Base-by-base conservation (phyloP, 23 red algal genomes). In the Gracilaria vermiculophylla region DNA sequence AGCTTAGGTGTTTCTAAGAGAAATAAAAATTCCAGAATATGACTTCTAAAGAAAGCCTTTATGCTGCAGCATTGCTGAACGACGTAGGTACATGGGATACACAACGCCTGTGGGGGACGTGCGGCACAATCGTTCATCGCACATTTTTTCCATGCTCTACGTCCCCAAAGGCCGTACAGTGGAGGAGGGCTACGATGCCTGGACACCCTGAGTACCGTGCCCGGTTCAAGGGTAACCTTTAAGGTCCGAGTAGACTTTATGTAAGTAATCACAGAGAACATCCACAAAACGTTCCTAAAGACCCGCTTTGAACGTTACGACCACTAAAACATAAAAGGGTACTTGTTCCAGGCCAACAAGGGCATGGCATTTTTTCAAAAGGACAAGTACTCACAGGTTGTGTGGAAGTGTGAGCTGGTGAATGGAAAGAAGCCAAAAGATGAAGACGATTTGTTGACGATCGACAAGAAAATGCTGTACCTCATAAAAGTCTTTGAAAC, bases 381-480 rank as follows among this genome's bases (percentile, higher is more conserved):
- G 79, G 60, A 67, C 5, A 48, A 47, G 14, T 83, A 83, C 79
- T 62, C 37, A 3, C 79, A 56, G 14, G 27, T 39, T 3, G 79
- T 54, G 19, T 83, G 79, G 79, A 83, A 83, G 79, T 51, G 35
- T 51, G 79, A 65, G 55, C 79, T 83, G 79, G 79, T 51, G 16
- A 83, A 83, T 54, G 79, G 79, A 5, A 83, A 83, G 79, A 83
- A 83, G 51, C 45, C 79, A 1, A 83, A 83, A 34, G 79, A 83
- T 36, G 79, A 83, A 32, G 79, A 83, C 19, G 79, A 83, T 32
- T 83, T 83, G 41, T 5, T 17, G 32, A 83, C 65, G 35, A 56
- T 2, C 35, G 79, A 83, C 60, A 56, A 83, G 35, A 83, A 83
- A 29, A 83, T 83, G 55, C 41, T 43, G 2, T 14, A 64, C 33